Evolutionary conservation across 805 yeast genomes (phyloP), one percentile per base, ranked within the genome.

Genomic region (Metschnikowia corniflorae): DNA sequence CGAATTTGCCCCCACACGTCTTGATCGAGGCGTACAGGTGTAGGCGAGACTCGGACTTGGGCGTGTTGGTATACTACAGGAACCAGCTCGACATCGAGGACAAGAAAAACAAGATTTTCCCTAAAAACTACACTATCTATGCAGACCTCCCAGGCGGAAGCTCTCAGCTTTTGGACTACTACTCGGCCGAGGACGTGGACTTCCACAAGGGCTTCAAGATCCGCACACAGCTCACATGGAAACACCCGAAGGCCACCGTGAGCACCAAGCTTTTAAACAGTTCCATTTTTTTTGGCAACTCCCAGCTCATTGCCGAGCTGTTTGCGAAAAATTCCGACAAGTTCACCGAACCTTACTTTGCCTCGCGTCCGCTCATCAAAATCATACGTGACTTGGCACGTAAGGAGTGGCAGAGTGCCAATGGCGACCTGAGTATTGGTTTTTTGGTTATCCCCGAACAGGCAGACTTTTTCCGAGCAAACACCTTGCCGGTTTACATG

Each of bases 181-280:
- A 82, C 55, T 71, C 86, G 2, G 74, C 76, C 30, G 80, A 79
- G 30, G 77, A 78, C 29, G 83, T 86, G 13, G 78, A 78, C n/a
- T 71, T 76, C 44, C 77, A 80, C 39, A 86, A 88, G 61, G 75
- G 79, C 30, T 65, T 93, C 36, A 77, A 80, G 44, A 66, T 91
- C 35, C 77, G 97, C 62, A 82, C 93, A 29, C 93, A 89, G 47
- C 71, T 93, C 77, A 68, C 84, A 24, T 93, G 97, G 97, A 77
- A 83, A 57, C 79, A 80, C 57, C 95, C 97, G 26, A 76, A 78
- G 43, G 65, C 87, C 4, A 73, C 78, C 13, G 86, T 88, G 6
- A 84, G 96, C 13, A 80, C 89, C 4, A 80, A 78, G 43, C 62
- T 88, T 40, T 67, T 87, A 40, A 83, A 86, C 53, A 73, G 95